These are phyloP conservation scores for Vaccinium corymbosum DNA, from an alignment of 148 eudicot genomes.

Conservation along the genomic window DNA sequence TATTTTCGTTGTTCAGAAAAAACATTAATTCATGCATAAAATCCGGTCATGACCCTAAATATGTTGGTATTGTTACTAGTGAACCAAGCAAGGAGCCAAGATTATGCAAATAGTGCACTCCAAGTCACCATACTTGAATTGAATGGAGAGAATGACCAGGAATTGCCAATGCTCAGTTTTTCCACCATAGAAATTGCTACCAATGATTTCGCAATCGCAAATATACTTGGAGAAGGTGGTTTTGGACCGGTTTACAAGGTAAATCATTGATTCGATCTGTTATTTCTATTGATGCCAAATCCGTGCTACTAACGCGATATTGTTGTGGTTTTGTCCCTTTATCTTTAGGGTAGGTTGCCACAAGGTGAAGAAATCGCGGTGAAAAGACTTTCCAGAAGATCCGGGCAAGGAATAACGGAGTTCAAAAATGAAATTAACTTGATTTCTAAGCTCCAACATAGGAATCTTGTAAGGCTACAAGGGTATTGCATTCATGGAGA, in stretches of 20 bases:
- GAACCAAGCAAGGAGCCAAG: neutral
- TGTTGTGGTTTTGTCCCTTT: neutral
- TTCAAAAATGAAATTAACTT: slow-evolving; percentile 5
- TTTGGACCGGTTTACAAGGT: neutral
- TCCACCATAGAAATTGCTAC: slow-evolving; percentile 4
- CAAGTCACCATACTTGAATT: neutral
- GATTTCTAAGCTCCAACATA: slow-evolving; percentile 9
- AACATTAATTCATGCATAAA: neutral
- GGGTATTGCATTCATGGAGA: slow-evolving; percentile 10
- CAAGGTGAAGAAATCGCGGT: neutral
- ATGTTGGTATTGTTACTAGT: neutral
- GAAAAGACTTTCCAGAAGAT: slow-evolving; percentile 4
- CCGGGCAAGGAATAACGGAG: neutral
- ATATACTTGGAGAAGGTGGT: neutral
- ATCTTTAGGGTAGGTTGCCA: neutral
- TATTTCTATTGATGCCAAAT: neutral
- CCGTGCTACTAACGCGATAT: neutral
- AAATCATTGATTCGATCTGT: neutral
- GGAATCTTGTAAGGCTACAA: neutral
- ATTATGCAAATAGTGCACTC: neutral
- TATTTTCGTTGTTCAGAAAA: no score
- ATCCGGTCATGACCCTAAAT: neutral
- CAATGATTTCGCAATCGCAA: neutral
- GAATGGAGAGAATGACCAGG: neutral
- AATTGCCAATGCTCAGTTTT: neutral